Evolutionary conservation across 2,329 filamentous ascomycete genomes (phyloP).

Genomic region (Piedraia hortae): DNA sequence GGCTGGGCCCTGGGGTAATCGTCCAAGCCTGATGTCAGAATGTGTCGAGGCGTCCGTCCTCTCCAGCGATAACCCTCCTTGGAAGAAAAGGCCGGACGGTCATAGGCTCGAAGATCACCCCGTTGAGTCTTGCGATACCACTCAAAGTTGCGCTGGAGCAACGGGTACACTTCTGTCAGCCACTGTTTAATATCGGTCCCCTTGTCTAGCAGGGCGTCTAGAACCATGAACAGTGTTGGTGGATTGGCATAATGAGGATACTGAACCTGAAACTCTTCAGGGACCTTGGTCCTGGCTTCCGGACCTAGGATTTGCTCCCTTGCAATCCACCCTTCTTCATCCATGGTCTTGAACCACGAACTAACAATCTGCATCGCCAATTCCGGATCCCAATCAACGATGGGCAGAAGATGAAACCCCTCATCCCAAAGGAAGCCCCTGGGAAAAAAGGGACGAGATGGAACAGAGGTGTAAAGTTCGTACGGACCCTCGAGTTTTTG

Average conservation of each 20-base stretch:
- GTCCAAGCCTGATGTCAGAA: constrained; percentile 78
- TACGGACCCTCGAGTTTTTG: constrained; percentile 54
- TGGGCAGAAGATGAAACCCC: constrained; percentile 76
- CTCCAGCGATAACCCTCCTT: constrained; percentile 91
- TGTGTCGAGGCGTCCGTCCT: constrained; percentile 61
- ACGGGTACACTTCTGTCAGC: constrained; percentile 53
- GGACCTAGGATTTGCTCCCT: constrained; percentile 81
- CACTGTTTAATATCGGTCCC: constrained; percentile 29
- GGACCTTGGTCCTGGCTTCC: constrained; percentile 87
- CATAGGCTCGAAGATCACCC: constrained; percentile 75
- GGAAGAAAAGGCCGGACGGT: constrained; percentile 62
- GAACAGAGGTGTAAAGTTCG: constrained; percentile 73
- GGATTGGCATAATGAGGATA: constrained; percentile 97
- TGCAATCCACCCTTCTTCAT: constrained; percentile 91
- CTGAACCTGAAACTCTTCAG: constrained; percentile 72
- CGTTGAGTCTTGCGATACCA: constrained; percentile 88
- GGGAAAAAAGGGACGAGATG: constrained; percentile 86
- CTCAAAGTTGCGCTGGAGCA: constrained; percentile 65
- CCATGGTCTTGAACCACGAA: constrained; percentile 91
- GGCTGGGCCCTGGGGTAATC: constrained; percentile 88
- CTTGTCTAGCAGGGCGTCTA: constrained; percentile 63
- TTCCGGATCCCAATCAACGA: constrained; percentile 85
- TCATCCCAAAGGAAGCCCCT: constrained; percentile 95
- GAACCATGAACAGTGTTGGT: constrained; percentile 71
- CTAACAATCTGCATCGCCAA: constrained; percentile 64